These are phyloP conservation scores for Talaromyces sp. DNA, from an alignment of 2,329 filamentous ascomycete species.

Conservation along the genomic window DNA sequence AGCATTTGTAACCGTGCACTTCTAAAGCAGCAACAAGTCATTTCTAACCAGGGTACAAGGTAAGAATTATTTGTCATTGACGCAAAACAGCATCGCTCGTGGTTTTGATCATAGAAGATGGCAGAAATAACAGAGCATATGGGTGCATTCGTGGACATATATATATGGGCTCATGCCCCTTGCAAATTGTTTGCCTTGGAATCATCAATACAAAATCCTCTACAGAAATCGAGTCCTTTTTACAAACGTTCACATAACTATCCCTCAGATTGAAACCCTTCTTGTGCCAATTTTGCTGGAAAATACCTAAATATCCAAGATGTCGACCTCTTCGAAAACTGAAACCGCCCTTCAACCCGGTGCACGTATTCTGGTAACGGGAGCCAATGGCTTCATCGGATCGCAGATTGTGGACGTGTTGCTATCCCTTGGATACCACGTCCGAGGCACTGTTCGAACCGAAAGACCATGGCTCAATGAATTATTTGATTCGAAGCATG, in stretches of 20 bases:
- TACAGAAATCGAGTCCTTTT: no score
- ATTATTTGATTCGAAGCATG: conserved; percentile 27
- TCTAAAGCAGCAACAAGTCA: not conserved
- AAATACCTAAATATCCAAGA: not conserved
- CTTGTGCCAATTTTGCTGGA: no score
- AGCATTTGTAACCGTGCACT: no score
- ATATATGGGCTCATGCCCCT: not conserved
- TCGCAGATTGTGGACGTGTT: conserved; percentile 41
- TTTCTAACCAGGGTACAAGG: not conserved
- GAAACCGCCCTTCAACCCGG: conserved; percentile 22
- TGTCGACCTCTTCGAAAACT: not conserved
- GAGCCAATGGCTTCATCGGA: conserved; percentile 44
- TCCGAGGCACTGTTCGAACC: conserved; percentile 44
- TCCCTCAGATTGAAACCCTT: no score
- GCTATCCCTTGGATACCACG: conserved; percentile 38
- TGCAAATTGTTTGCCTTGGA: not conserved
- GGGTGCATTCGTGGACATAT: not conserved
- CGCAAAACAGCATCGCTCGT: not conserved
- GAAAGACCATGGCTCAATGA: conserved; percentile 34
- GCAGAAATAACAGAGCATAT: not conserved
- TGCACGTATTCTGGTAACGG: conserved; percentile 42
- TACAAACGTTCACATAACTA: no score
- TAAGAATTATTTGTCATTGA: not conserved
- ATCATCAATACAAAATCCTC: not conserved
- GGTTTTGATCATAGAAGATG: not conserved